Evolutionary conservation across 495 filamentous ascomycete species (phyloP).

Genomic region (Elaphomyces granulatus): DNA sequence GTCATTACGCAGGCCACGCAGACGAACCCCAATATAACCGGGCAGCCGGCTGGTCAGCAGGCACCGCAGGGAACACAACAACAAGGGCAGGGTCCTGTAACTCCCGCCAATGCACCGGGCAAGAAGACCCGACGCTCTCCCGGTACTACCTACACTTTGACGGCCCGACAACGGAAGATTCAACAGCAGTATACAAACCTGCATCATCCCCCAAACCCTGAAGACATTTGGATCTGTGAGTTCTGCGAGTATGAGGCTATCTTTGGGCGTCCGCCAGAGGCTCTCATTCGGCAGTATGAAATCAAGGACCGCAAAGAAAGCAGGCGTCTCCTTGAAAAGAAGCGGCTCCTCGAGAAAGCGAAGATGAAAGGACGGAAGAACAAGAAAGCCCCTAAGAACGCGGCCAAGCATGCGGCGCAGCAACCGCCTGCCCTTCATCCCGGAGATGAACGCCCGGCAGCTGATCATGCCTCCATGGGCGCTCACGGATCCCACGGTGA

Average conservation of each 20-base stretch:
- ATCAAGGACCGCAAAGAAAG: conserved; percentile 81
- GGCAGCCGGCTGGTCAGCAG: conserved; percentile 18
- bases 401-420: conserved; percentile 37
- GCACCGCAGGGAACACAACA: conserved; percentile 15
- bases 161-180: conserved; percentile 51
- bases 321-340: conserved; percentile 66
- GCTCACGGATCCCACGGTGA: conserved; percentile 36
- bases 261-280: conserved; percentile 67
- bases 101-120: conserved; percentile 20
- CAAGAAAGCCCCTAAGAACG: conserved; percentile 55
- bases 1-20: conserved; percentile 48
- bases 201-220: conserved; percentile 54
- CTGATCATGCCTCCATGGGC: conserved; percentile 29
- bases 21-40: conserved; percentile 41
- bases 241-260: conserved; percentile 84
- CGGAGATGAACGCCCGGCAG: conserved; percentile 19
- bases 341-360: conserved; percentile 77
- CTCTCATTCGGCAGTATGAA: conserved; percentile 83
- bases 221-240: conserved; percentile 89
- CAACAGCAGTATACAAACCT: conserved; percentile 61
- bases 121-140: conserved; percentile 46
- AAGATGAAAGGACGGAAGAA: conserved; percentile 87
- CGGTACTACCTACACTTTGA: conserved; percentile 43
- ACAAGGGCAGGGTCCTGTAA: conserved; percentile 20
- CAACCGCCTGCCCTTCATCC: conserved; percentile 25